A percentile compares a stretch with the other conserved stretches of the same genome.
Evolutionary conservation across 768 basidiomycete genomes (phyloP).

Genomic region (Trametes cinnabarina): DNA sequence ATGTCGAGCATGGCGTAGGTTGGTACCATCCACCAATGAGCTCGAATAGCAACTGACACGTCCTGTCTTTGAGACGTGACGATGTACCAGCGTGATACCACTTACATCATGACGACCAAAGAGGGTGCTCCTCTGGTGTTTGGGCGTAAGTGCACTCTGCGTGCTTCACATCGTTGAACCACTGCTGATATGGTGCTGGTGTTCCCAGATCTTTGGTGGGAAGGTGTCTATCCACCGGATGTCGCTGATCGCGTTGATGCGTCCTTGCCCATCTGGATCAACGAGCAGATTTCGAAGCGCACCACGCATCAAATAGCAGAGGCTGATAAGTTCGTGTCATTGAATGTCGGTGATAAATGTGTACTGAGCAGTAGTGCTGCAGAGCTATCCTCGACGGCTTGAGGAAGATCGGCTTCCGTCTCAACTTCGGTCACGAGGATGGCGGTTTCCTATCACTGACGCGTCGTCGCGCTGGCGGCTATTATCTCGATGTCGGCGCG

Average conservation of each 20-base stretch:
- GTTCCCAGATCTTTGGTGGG: conserved; percentile 38
- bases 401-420: conserved; percentile 54
- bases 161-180: neutral
- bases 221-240: conserved; percentile 47
- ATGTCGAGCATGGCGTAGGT: conserved; percentile 45
- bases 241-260: conserved; percentile 54
- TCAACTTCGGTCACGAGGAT: conserved; percentile 48
- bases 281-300: conserved; percentile 31
- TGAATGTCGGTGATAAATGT: neutral
- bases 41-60: neutral
- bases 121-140: conserved; percentile 35
- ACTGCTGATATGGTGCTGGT: neutral
- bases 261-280: conserved; percentile 42
- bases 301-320: conserved; percentile 33
- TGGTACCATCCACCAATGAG: conserved; percentile 6
- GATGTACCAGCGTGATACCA: conserved; percentile 55
- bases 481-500: conserved; percentile 64
- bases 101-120: conserved; percentile 45
- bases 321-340: conserved; percentile 25
- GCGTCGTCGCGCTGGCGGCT: conserved; percentile 55
- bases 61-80: conserved; percentile 43
- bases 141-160: conserved; percentile 23
- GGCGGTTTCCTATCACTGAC: conserved; percentile 51
- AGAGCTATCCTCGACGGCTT: conserved; percentile 50
- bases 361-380: no score